Conservation (phyloP, 2,329 filamentous ascomycete species). For the Aspergillus ruber region DNA sequence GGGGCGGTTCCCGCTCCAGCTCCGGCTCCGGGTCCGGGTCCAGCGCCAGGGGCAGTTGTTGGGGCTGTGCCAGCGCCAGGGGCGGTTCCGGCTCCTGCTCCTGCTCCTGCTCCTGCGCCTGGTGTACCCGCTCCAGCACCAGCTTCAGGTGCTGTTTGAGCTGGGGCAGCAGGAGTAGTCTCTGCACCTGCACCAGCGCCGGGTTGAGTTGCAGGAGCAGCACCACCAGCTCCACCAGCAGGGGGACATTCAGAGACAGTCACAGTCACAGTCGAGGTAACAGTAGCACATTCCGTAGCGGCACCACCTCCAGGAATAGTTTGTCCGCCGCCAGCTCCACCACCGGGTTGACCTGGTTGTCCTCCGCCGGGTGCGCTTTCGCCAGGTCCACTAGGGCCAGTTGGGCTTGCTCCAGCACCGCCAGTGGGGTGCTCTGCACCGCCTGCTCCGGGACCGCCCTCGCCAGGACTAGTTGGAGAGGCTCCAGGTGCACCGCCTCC, state of each 20-base stretch:
- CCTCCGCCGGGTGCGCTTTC: conserved; percentile 2
- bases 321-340: conserved; percentile 1
- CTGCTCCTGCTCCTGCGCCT: no score
- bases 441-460: no score
- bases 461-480: no score
- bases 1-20: neutral
- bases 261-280: conserved; percentile 1
- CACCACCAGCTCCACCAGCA: neutral
- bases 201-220: neutral
- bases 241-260: neutral
- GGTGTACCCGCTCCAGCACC: no score
- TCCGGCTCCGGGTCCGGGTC: neutral
- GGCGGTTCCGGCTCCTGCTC: neutral
- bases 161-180: no score
- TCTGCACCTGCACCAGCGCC: no score
- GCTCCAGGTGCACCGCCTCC: neutral
- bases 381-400: conserved; percentile 6
- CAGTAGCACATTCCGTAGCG: neutral
- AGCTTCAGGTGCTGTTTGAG: neutral
- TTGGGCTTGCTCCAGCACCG: conserved; percentile 1
- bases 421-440: neutral
- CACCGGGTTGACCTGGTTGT: conserved; percentile 1
- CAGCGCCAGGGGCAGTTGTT: neutral
- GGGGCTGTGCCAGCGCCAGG: neutral
- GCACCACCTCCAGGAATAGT: neutral